Conservation (phyloP, 2,329 filamentous ascomycete species). For the Gaeumannomyces sp. region DNA sequence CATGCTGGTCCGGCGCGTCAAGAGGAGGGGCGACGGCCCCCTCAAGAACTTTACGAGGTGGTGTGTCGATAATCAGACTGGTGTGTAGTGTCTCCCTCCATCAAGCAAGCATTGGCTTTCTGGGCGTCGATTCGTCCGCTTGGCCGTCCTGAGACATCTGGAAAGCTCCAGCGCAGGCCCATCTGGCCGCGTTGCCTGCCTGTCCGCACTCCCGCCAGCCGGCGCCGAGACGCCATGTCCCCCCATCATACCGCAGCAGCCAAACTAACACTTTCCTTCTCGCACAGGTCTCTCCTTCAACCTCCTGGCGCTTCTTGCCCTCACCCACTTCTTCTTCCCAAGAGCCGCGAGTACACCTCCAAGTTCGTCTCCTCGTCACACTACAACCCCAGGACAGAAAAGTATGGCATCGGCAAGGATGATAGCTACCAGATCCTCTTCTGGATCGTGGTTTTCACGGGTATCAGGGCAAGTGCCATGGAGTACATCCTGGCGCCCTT, state of each 20-base stretch:
- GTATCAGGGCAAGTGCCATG: constrained; percentile 75
- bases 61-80: constrained; percentile 74
- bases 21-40: constrained; percentile 56
- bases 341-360: constrained; percentile 68
- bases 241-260: not conserved
- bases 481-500: constrained; percentile 80
- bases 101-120: not conserved
- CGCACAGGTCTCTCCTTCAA: constrained; percentile 73
- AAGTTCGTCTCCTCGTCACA: constrained; percentile 89
- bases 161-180: not conserved
- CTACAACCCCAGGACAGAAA: constrained; percentile 59
- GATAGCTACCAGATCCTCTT: constrained; percentile 73
- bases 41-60: constrained; percentile 57
- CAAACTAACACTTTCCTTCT: not conserved
- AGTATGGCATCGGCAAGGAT: constrained; percentile 72
- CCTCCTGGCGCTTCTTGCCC: constrained; percentile 72
- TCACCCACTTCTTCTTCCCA: constrained; percentile 76
- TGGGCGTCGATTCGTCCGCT: not conserved
- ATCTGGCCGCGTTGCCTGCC: not conserved
- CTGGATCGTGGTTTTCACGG: constrained; percentile 81
- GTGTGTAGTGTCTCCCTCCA: constrained; percentile 40
- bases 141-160: not conserved
- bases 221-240: not conserved
- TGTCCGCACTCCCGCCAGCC: not conserved
- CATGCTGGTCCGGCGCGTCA: constrained; percentile 50